These are phyloP conservation scores for Orbilia oligospora DNA, from an alignment of 2,329 filamentous ascomycete species.

Conservation along the genomic window DNA sequence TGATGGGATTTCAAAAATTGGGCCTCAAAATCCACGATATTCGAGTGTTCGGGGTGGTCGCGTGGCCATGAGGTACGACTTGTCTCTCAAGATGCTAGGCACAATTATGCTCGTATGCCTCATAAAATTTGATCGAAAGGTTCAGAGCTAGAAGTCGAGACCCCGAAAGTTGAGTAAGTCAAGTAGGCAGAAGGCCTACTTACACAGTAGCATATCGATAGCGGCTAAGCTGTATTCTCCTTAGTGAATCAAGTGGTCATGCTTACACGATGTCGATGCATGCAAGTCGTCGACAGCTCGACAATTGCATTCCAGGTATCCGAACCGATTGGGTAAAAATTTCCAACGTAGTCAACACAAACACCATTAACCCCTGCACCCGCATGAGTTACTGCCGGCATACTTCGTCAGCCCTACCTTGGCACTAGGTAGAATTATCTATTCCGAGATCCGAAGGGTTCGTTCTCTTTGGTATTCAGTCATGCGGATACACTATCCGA, in stretches of 20 bases:
- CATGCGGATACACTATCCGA: background rate
- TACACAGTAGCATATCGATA: background rate
- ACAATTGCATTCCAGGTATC: conserved; percentile 1
- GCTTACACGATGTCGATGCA: conserved; percentile 1
- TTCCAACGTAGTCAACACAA: conserved; percentile 27
- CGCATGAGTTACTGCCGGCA: background rate
- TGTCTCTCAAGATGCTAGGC: background rate
- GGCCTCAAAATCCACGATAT: background rate
- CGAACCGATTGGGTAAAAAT: conserved; percentile 29
- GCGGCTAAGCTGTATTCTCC: background rate
- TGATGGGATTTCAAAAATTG: background rate
- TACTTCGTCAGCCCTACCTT: conserved; percentile 20
- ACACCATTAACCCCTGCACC: background rate
- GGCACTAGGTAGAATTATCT: background rate
- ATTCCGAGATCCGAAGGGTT: conserved; percentile 5
- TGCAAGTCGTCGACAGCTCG: background rate
- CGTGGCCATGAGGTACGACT: background rate
- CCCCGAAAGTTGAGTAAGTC: background rate
- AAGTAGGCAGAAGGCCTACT: background rate
- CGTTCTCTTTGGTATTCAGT: background rate
- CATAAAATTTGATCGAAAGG: background rate
- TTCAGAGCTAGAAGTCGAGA: no score
- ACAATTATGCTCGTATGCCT: background rate
- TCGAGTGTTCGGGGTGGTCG: background rate
- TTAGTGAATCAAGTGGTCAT: background rate